Evolutionary conservation across 169 alveolate genomes (phyloP), one percentile per base, ranked within the genome.

Genomic region (Plasmodium berghei): DNA sequence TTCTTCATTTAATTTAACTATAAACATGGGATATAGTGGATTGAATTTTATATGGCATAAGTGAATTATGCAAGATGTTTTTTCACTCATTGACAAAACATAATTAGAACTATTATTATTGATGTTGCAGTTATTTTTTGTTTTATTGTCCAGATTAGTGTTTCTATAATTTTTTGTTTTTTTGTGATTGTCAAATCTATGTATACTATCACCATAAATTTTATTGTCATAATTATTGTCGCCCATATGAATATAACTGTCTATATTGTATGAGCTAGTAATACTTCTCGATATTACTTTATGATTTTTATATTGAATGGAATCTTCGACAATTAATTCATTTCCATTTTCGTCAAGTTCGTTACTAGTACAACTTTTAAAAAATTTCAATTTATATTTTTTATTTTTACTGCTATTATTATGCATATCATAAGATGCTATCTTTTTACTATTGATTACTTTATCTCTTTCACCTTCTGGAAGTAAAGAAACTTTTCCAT

Each of bases 21-120:
- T 66, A 56, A 67, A 69, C 90, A 83, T 83, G 58, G 90, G 90
- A 28, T 56, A 58, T 8, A 52, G 55, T 0, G 90, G 90, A 61
- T 83, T 83, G 52, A 83, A 83, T 70, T 83, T 83, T 16, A 83
- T 66, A 34, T 83, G 90, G 16, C 90, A 83, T 16, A 83, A 52
- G n/a, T 83, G 73, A 24, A 83, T 58, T n/a, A 85, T 55, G 58
- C 83, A 83, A 3, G 66, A 69, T 12, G 86, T 52, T 49, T 62
- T 83, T 67, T 70, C 85, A 52, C 90, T 83, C 90, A 83, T 83
- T 14, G 90, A 55, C 20, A 83, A 83, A 24, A 83, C 85, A 69
- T 66, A 66, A 46, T 83, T 66, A 4, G 90, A 70, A 4, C 59
- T 22, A 34, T 80, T 67, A 66, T 63, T 24, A 45, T 26, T 70